phyloP scores from a whole-genome alignment of 2,329 filamentous ascomycete species.

The Aaosphaeria pasadenensis region DNA sequence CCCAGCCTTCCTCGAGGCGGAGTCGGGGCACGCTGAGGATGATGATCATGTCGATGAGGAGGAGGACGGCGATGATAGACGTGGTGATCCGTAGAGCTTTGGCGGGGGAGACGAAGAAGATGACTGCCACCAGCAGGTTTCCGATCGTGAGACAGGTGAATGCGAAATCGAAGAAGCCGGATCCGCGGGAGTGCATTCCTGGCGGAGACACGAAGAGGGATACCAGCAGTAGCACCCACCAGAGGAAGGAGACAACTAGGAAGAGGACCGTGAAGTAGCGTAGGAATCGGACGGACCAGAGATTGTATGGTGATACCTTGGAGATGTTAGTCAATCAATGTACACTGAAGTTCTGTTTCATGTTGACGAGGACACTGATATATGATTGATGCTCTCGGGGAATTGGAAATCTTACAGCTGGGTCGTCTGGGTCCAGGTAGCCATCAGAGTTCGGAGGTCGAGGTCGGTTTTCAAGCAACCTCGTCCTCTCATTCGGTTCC shows the following conservation, averaged over 20 bases:
- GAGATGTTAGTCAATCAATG: slow-evolving; percentile 8
- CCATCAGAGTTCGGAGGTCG: slow-evolving; percentile 55
- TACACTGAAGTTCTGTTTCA: neutral
- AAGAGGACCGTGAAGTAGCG: slow-evolving; percentile 77
- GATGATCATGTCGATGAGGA: slow-evolving; percentile 74
- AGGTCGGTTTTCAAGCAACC: slow-evolving; percentile 60
- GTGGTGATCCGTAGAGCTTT: slow-evolving; percentile 73
- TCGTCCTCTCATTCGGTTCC: slow-evolving; percentile 59
- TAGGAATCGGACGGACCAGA: slow-evolving; percentile 82
- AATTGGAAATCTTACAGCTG: slow-evolving; percentile 59
- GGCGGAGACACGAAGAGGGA: slow-evolving; percentile 89
- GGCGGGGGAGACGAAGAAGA: slow-evolving; percentile 88
- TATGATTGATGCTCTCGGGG: neutral
- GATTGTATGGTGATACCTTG: slow-evolving; percentile 82
- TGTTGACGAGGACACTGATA: neutral
- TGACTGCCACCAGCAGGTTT: slow-evolving; percentile 70
- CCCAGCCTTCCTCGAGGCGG: slow-evolving; percentile 82
- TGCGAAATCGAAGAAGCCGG: slow-evolving; percentile 86
- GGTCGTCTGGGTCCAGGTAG: slow-evolving; percentile 75
- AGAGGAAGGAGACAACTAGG: slow-evolving; percentile 72
- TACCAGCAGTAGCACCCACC: slow-evolving; percentile 89
- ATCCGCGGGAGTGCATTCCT: slow-evolving; percentile 78
- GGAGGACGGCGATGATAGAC: slow-evolving; percentile 62
- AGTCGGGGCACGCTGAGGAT: slow-evolving; percentile 72
- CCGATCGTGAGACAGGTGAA: slow-evolving; percentile 76